phyloP scores from a whole-genome alignment of 176 grass and related monocot species.

The Rhynchospora breviuscula region DNA sequence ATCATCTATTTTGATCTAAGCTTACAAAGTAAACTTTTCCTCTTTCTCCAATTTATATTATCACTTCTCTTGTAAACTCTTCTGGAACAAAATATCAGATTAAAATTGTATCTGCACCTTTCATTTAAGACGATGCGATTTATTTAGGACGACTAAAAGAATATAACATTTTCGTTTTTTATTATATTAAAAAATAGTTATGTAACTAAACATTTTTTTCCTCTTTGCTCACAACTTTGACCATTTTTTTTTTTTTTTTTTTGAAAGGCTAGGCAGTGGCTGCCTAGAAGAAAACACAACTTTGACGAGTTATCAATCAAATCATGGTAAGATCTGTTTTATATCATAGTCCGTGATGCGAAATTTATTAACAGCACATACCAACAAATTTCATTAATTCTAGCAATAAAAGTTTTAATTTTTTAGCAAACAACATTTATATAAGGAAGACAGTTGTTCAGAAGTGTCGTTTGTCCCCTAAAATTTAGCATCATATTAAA shows the following conservation, averaged over 20 bases:
- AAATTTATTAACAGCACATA: too few species aligned
- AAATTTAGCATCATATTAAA: too few species aligned
- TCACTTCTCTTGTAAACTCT: neutral
- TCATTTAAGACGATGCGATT: neutral
- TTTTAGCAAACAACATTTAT: too few species aligned
- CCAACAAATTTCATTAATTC: too few species aligned
- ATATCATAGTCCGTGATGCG: too few species aligned
- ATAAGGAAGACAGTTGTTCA: too few species aligned
- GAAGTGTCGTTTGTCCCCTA: too few species aligned
- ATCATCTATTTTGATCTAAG: neutral
- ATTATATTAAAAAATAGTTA: neutral
- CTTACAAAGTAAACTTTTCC: neutral
- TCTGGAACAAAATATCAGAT: neutral
- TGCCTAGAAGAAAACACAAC: too few species aligned
- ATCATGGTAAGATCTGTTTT: too few species aligned
- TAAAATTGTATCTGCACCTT: neutral
- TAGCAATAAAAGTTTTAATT: too few species aligned
- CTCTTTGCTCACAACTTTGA: neutral
- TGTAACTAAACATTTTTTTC: neutral
- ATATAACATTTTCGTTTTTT: neutral
- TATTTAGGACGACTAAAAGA: neutral
- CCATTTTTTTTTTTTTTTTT: neutral
- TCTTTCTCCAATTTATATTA: neutral
- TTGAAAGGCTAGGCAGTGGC: too few species aligned
- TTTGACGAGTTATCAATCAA: neutral